A percentile compares a stretch with the other conserved stretches of the same genome.
These are phyloP conservation scores for Agrostemma githago DNA, from an alignment of 148 eudicot species.

Conservation along the genomic window DNA sequence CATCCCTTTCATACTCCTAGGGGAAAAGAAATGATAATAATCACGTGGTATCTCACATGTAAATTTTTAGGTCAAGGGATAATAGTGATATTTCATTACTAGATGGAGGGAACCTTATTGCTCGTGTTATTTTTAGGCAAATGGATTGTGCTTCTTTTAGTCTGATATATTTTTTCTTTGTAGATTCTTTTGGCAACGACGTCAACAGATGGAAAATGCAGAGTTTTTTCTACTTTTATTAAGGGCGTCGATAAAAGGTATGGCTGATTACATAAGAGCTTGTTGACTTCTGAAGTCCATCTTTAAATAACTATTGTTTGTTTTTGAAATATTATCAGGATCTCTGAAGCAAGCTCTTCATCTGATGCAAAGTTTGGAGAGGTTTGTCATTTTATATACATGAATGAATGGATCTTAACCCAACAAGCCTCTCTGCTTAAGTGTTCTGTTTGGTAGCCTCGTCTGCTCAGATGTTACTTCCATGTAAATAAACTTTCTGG, in stretches of 20 bases:
- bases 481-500: neutral
- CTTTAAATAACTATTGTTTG: constrained; percentile 12
- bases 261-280: constrained; percentile 6
- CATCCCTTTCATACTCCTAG: too few relatives aligned
- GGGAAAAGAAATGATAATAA: too few relatives aligned
- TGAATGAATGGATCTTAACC: neutral
- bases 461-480: neutral
- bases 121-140: neutral
- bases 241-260: constrained; percentile 94
- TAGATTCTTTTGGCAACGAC: constrained; percentile 93
- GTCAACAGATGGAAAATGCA: constrained; percentile 96
- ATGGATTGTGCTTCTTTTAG: neutral
- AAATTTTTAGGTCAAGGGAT: too few relatives aligned
- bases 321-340: constrained; percentile 41
- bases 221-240: constrained; percentile 93
- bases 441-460: neutral
- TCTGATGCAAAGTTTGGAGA: constrained; percentile 88
- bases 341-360: constrained; percentile 49
- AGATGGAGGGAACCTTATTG: too few relatives aligned
- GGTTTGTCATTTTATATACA: constrained; percentile 38
- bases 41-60: too few relatives aligned
- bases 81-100: too few relatives aligned
- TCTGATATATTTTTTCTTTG: neutral
- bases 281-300: constrained; percentile 10
- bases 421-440: neutral